phyloP scores from a whole-genome alignment of 108 stramenopile species.

The Skeletonema grethae region DNA sequence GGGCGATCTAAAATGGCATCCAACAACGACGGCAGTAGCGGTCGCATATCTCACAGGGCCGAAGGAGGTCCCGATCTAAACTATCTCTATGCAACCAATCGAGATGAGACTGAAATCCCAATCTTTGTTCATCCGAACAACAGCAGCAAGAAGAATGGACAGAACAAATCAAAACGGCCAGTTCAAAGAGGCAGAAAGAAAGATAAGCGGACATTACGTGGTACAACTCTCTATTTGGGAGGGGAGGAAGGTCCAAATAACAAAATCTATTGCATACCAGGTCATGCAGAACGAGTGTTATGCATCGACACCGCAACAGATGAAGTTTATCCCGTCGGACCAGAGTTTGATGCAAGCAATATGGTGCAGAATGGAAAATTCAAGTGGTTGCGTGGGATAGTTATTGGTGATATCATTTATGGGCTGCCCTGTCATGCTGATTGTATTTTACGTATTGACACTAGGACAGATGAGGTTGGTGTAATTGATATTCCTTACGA shows the following conservation, averaged over 20 bases:
- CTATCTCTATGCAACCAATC: conserved; percentile 42
- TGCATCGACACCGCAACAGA: conserved; percentile 65
- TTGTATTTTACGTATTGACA: conserved; percentile 70
- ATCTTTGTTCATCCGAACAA: not conserved
- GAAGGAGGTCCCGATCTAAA: conserved; percentile 45
- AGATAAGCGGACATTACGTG: conserved; percentile 31
- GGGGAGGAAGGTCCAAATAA: conserved; percentile 73
- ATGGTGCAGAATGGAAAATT: conserved; percentile 53
- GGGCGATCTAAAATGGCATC: too few relatives aligned
- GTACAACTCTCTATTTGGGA: conserved; percentile 67
- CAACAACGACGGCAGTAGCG: conserved; percentile 2
- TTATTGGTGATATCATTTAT: conserved; percentile 69
- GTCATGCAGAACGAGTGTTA: conserved; percentile 68
- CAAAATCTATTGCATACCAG: conserved; percentile 87
- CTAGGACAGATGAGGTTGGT: conserved; percentile 58
- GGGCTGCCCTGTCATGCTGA: conserved; percentile 87
- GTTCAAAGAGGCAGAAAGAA: conserved; percentile 20
- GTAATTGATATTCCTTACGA: conserved; percentile 74
- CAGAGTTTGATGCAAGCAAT: conserved; percentile 44
- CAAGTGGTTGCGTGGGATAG: conserved; percentile 91
- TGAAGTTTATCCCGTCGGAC: conserved; percentile 69
- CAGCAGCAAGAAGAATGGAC: not conserved
- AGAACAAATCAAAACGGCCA: conserved; percentile 11
- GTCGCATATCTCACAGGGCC: conserved; percentile 40
- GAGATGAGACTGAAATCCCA: conserved; percentile 12